Conservation (phyloP, 345 rosid species). For the Bretschneidera sinensis region DNA sequence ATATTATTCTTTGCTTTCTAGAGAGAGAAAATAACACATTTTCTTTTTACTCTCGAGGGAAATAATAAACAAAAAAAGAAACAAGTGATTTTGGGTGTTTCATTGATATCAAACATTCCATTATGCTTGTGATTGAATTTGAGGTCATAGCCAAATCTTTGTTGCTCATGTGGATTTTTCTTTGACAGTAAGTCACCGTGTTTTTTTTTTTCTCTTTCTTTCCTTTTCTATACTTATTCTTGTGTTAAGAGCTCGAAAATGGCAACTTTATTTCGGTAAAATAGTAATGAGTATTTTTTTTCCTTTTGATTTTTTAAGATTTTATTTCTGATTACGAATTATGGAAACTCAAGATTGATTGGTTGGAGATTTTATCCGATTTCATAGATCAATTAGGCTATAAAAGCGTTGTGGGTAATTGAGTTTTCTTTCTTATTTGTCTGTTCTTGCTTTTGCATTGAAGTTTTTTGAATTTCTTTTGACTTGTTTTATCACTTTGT, state of each 20-base stretch:
- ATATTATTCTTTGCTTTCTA: background rate
- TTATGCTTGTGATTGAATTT: conserved; percentile 14
- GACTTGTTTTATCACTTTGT: conserved; percentile 1
- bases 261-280: background rate
- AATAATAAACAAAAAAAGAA: background rate
- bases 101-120: background rate
- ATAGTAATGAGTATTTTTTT: background rate
- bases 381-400: conserved; percentile 6
- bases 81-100: background rate
- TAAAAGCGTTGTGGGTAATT: background rate
- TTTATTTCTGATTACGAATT: conserved; percentile 4
- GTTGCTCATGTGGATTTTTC: conserved; percentile 16
- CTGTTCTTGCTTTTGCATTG: background rate
- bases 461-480: background rate
- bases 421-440: background rate
- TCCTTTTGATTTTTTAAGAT: background rate
- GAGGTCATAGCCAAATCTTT: conserved; percentile 12
- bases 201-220: conserved; percentile 5
- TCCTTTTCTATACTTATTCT: conserved; percentile 7
- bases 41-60: conserved; percentile 9
- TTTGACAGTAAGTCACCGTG: conserved; percentile 25
- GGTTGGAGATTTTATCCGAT: background rate
- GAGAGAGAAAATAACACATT: background rate
- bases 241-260: background rate
- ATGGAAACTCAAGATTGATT: conserved; percentile 4